These are phyloP conservation scores for Candida sanyaensis DNA, from an alignment of 1,139 yeast species.

Conservation along the genomic window DNA sequence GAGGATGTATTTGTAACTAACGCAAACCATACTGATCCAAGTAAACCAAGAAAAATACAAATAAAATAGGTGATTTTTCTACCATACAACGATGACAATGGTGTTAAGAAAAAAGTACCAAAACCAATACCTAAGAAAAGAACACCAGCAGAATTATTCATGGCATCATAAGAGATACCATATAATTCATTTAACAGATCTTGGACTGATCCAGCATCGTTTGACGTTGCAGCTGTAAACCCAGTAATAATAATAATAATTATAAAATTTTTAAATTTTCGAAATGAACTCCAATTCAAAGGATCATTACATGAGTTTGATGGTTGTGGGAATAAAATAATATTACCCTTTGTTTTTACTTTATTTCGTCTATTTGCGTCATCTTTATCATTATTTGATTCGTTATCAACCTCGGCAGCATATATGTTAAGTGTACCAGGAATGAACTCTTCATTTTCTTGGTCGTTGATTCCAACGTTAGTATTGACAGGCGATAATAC, in stretches of 20 bases:
- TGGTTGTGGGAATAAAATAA: conserved; percentile 43
- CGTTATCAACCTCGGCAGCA: conserved; percentile 23
- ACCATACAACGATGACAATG: conserved; percentile 73
- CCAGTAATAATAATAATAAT: conserved; percentile 69
- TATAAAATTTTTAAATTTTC: conserved; percentile 61
- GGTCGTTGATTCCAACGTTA: conserved; percentile 11
- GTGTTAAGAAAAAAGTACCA: conserved; percentile 68
- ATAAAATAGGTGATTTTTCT: conserved; percentile 67
- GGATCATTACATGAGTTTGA: conserved; percentile 49
- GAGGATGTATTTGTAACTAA: conserved; percentile 56
- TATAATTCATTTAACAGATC: conserved; percentile 64
- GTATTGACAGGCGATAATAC: conserved; percentile 9
- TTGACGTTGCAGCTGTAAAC: conserved; percentile 80
- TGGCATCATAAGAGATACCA: conserved; percentile 68
- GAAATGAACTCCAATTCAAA: conserved; percentile 45
- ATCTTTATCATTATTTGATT: conserved; percentile 20
- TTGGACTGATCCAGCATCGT: conserved; percentile 79
- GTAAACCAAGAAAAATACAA: conserved; percentile 60
- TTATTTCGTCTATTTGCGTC: conserved; percentile 12
- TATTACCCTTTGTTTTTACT: conserved; percentile 26
- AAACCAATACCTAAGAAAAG: conserved; percentile 74
- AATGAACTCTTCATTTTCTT: conserved; percentile 43
- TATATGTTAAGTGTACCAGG: conserved; percentile 66
- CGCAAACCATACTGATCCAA: conserved; percentile 79
- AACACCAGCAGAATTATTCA: conserved; percentile 86